These are phyloP conservation scores for Parsonsia alboflavescens DNA, from an alignment of 257 asterid genomes.

Conservation along the genomic window DNA sequence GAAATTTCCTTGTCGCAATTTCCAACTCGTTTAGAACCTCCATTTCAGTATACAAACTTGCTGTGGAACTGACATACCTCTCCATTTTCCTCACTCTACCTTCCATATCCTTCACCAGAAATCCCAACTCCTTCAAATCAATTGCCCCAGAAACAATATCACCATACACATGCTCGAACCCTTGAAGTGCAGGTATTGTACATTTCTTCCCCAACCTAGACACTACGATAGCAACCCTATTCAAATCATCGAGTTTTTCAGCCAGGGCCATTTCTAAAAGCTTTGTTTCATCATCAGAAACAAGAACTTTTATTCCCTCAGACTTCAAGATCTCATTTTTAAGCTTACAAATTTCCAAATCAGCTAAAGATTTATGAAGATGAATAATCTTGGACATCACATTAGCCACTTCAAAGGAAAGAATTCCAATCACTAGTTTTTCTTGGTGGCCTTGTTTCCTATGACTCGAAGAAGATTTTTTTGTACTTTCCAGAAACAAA, in stretches of 20 bases:
- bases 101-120: constrained; percentile 94
- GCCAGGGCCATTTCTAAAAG: constrained; percentile 63
- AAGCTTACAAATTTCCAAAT: constrained; percentile 53
- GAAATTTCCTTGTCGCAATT: constrained; percentile 68
- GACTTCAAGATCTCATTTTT: constrained; percentile 74
- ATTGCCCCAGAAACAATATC: constrained; percentile 68
- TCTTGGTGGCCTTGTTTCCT: constrained; percentile 33
- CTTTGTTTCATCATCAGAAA: constrained; percentile 55
- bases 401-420: constrained; percentile 95
- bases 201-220: constrained; percentile 95
- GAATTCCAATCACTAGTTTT: constrained; percentile 56
- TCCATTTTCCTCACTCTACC: constrained; percentile 77
- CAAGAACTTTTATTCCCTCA: constrained; percentile 56
- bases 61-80: constrained; percentile 52
- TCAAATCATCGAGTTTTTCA: constrained; percentile 83
- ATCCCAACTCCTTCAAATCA: constrained; percentile 65
- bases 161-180: constrained; percentile 90
- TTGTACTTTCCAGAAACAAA: constrained; percentile 53
- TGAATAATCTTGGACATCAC: constrained; percentile 85
- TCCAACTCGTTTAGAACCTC: constrained; percentile 78
- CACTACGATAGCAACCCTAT: constrained; percentile 64
- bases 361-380: constrained; percentile 70
- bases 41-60: constrained; percentile 59
- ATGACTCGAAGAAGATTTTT: constrained; percentile 37
- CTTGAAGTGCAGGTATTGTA: constrained; percentile 72